These are phyloP conservation scores for Phaeoacremonium minimum DNA, from an alignment of 2,329 filamentous ascomycete species.

Conservation along the genomic window DNA sequence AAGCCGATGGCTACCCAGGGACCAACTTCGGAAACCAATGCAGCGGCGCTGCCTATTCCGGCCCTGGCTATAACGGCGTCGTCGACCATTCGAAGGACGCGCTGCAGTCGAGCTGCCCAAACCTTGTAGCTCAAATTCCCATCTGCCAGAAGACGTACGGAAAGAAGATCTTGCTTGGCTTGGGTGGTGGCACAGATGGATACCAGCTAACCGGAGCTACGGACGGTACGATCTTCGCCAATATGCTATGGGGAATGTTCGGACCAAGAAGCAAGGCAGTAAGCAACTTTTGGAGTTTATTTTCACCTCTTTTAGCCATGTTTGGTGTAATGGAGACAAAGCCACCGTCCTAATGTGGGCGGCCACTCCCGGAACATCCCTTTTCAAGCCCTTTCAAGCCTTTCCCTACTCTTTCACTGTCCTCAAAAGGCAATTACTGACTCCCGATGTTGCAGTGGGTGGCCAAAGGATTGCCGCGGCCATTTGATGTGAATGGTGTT, in stretches of 20 bases:
- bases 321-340: no score
- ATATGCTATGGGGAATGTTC: conserved; percentile 32
- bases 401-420: no score
- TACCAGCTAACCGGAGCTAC: conserved; percentile 30
- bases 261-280: conserved; percentile 30
- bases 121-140: conserved; percentile 28
- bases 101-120: conserved; percentile 26
- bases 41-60: conserved; percentile 21
- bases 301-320: no score
- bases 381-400: no score
- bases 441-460: conserved; percentile 24
- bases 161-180: conserved; percentile 35
- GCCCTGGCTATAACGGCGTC: conserved; percentile 24
- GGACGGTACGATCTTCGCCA: conserved; percentile 29
- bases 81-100: conserved; percentile 22
- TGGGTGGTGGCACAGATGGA: conserved; percentile 27
- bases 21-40: conserved; percentile 38
- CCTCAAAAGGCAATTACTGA: no score
- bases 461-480: conserved; percentile 26
- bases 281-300: no score
- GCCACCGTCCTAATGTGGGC: no score
- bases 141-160: conserved; percentile 28
- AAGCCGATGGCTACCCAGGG: conserved; percentile 34
- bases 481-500: conserved; percentile 26
- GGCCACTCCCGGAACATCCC: no score